These are phyloP conservation scores for Parafenestella ontariensis DNA, from an alignment of 2,329 filamentous ascomycete species.

Conservation along the genomic window DNA sequence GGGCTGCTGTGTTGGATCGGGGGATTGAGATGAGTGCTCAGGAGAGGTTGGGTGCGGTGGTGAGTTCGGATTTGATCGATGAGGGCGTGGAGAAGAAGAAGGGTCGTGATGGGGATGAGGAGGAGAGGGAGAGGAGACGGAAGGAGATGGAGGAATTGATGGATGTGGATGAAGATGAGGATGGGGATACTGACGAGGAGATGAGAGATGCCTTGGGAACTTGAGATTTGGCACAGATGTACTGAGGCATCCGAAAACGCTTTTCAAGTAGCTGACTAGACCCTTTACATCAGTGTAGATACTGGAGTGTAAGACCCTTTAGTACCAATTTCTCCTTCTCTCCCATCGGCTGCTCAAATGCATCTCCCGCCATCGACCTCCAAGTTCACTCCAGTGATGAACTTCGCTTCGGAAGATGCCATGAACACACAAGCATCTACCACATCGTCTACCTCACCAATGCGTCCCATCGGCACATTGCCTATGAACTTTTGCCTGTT, in stretches of 20 bases:
- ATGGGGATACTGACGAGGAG: not conserved
- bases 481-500: conserved; percentile 60
- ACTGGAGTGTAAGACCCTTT: not conserved
- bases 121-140: conserved; percentile 14
- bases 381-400: conserved; percentile 64
- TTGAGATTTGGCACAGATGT: not conserved
- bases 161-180: conserved; percentile 20
- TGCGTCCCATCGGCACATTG: conserved; percentile 65
- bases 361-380: conserved; percentile 51
- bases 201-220: not conserved
- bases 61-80: conserved; percentile 1
- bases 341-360: conserved; percentile 26
- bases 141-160: conserved; percentile 30
- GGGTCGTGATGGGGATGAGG: not conserved
- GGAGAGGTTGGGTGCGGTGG: conserved; percentile 27
- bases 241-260: not conserved
- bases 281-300: not conserved
- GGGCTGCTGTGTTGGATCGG: conserved; percentile 28
- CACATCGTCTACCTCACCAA: conserved; percentile 68
- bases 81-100: conserved; percentile 9
- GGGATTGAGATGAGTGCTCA: conserved; percentile 23
- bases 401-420: conserved; percentile 64
- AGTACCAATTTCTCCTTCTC: not conserved
- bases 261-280: not conserved
- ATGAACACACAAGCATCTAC: conserved; percentile 65